phyloP scores from a whole-genome alignment of 345 rosid genomes.

The Pugionium dolabratum region DNA sequence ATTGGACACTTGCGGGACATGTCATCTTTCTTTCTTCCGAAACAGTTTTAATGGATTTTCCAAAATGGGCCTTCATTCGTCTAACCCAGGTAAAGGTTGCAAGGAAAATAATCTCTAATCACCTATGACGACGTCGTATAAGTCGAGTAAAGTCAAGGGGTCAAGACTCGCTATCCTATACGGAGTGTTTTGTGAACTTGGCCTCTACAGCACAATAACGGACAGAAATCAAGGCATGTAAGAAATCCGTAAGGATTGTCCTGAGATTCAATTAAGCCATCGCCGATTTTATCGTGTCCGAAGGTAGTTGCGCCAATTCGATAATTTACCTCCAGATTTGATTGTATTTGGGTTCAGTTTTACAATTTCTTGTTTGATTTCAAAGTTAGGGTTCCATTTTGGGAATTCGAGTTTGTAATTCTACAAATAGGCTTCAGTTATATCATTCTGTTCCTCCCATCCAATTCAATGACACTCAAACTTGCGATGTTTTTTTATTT shows the following conservation, averaged over 20 bases:
- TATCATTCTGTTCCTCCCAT: conserved; percentile 1
- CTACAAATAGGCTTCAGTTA: conserved; percentile 4
- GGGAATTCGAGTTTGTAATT: conserved; percentile 28
- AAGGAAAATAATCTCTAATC: not conserved
- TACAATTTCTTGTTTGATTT: conserved; percentile 25
- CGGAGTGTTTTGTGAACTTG: conserved; percentile 36
- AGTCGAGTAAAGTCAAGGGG: not conserved
- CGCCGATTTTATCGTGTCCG: conserved; percentile 33
- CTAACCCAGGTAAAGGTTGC: conserved; percentile 11
- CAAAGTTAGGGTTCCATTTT: conserved; percentile 37
- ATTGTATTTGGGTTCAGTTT: conserved; percentile 27
- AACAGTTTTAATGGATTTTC: conserved; percentile 5
- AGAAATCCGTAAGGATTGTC: conserved; percentile 36
- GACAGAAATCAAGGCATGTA: conserved; percentile 38
- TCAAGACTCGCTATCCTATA: conserved; percentile 23
- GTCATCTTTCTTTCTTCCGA: not conserved
- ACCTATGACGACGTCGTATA: not conserved
- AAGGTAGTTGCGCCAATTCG: conserved; percentile 34
- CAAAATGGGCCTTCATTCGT: conserved; percentile 7
- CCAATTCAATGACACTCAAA: conserved; percentile 17
- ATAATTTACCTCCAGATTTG: conserved; percentile 2
- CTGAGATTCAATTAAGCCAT: conserved; percentile 30
- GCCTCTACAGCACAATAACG: conserved; percentile 35
- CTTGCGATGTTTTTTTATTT: not conserved
- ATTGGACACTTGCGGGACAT: not conserved